Conservation (phyloP, 2,329 filamentous ascomycete species). For the Chaetothyriales sp. region DNA sequence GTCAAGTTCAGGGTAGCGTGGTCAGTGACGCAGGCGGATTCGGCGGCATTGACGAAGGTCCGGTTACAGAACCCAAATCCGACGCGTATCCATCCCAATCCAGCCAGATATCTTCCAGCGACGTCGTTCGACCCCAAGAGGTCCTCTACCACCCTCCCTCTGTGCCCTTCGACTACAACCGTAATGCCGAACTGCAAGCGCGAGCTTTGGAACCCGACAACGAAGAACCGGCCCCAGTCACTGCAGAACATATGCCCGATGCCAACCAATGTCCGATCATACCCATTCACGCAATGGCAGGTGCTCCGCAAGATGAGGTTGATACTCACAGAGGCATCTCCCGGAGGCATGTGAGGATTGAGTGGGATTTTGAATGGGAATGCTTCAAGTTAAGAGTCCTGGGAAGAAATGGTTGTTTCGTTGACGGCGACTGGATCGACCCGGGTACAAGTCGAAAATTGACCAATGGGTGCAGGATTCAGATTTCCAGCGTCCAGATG, state of each 20-base stretch:
- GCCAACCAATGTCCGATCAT: slow-evolving; percentile 27
- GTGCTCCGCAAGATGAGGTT: slow-evolving; percentile 23
- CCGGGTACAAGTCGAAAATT: slow-evolving; percentile 35
- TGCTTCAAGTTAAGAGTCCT: slow-evolving; percentile 45
- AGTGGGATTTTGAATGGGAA: slow-evolving; percentile 42
- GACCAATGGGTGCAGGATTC: slow-evolving; percentile 43
- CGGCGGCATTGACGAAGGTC: slow-evolving; percentile 15
- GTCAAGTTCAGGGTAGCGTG: slow-evolving; percentile 33
- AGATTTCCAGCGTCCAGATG: slow-evolving; percentile 29
- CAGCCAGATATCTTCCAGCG: slow-evolving; percentile 13
- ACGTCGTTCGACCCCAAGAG: slow-evolving; percentile 16
- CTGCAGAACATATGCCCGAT: slow-evolving; percentile 17
- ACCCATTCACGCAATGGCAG: slow-evolving; percentile 40
- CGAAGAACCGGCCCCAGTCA: slow-evolving; percentile 17
- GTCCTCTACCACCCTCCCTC: slow-evolving; percentile 14
- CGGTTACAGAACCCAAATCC: not conserved
- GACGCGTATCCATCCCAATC: slow-evolving; percentile 10
- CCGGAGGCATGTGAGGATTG: slow-evolving; percentile 45
- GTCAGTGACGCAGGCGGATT: slow-evolving; percentile 43
- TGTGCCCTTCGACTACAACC: slow-evolving; percentile 16
- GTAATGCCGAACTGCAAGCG: slow-evolving; percentile 12
- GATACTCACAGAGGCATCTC: slow-evolving; percentile 45
- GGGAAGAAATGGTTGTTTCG: slow-evolving; percentile 43
- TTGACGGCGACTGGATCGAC: slow-evolving; percentile 36
- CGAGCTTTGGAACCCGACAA: slow-evolving; percentile 10